A percentile compares a stretch with the other conserved stretches of the same genome.
phyloP scores from a whole-genome alignment of 2,329 filamentous ascomycete genomes.

The Paracoccidioides brasiliensis region DNA sequence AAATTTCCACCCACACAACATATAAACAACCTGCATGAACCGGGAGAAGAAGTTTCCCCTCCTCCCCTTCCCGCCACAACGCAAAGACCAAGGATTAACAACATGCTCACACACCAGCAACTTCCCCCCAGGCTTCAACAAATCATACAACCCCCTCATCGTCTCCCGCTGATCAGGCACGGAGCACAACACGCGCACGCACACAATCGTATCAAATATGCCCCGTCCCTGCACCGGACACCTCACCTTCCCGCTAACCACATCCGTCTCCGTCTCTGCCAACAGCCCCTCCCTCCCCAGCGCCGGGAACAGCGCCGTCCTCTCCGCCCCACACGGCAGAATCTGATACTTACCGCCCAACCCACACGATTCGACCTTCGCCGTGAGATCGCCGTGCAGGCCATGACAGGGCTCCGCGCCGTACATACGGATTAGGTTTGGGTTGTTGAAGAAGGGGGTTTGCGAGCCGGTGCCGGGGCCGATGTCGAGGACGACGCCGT shows the following conservation, averaged over 20 bases:
- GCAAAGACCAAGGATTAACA: conserved; percentile 32
- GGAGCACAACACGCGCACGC: conserved; percentile 42
- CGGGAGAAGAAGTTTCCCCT: conserved; percentile 34
- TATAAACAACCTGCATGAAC: conserved; percentile 35
- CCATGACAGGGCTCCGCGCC: conserved; percentile 41
- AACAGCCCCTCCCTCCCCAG: conserved; percentile 32
- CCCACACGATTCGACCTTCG: conserved; percentile 28
- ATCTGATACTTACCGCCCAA: conserved; percentile 38
- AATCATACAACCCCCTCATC: conserved; percentile 33
- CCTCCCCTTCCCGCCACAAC: neutral
- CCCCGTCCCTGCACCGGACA: conserved; percentile 17
- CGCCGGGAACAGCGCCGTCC: conserved; percentile 33
- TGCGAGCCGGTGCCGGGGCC: conserved; percentile 42
- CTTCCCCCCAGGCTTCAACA: conserved; percentile 43
- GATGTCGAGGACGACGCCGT: conserved; percentile 36
- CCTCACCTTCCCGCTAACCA: neutral
- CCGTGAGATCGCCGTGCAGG: conserved; percentile 34
- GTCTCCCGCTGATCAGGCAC: conserved; percentile 38
- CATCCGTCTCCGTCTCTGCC: conserved; percentile 2
- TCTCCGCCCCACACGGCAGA: conserved; percentile 36
- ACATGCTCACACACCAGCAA: conserved; percentile 46
- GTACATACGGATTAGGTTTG: conserved; percentile 36
- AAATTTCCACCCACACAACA: conserved; percentile 37
- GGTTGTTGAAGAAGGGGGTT: conserved; percentile 33
- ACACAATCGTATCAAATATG: conserved; percentile 43